A percentile compares a stretch with the other conserved stretches of the same genome.
Evolutionary conservation across 2,329 filamentous ascomycete species (phyloP).

Genomic region (Aspergillus sp.): DNA sequence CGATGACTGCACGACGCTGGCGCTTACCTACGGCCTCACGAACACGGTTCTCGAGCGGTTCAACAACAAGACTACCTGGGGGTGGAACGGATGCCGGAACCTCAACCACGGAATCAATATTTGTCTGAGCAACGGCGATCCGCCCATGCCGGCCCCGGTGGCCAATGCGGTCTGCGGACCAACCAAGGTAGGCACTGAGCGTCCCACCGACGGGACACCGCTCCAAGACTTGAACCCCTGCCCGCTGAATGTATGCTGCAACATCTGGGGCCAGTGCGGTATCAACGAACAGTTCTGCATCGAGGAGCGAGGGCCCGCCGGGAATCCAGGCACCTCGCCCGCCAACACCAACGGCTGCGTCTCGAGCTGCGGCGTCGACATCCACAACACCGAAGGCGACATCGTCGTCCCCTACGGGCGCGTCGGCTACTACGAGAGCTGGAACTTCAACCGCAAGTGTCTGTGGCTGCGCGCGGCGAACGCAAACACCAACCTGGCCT

Average conservation of each 20-base stretch:
- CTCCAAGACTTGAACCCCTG: slow-evolving; percentile 52
- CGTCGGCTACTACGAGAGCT: slow-evolving; percentile 37
- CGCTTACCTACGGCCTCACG: slow-evolving; percentile 37
- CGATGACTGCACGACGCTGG: slow-evolving; percentile 39
- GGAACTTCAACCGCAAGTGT: slow-evolving; percentile 34
- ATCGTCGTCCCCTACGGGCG: slow-evolving; percentile 28
- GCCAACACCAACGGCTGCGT: slow-evolving; percentile 44
- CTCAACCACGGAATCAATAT: slow-evolving; percentile 39
- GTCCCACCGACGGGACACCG: slow-evolving; percentile 31
- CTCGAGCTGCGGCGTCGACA: slow-evolving; percentile 47
- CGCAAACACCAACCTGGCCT: slow-evolving; percentile 12
- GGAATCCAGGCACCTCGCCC: slow-evolving; percentile 42
- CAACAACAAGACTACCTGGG: slow-evolving; percentile 52
- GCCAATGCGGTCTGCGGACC: slow-evolving; percentile 52
- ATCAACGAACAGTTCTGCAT: slow-evolving; percentile 51
- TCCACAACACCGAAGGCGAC: slow-evolving; percentile 34
- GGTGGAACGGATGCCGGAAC: slow-evolving; percentile 45
- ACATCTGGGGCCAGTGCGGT: slow-evolving; percentile 53
- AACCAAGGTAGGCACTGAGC: slow-evolving; percentile 42
- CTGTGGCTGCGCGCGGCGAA: slow-evolving; percentile 22
- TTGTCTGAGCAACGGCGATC: slow-evolving; percentile 45
- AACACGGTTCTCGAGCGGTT: slow-evolving; percentile 41
- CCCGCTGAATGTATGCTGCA: slow-evolving; percentile 48
- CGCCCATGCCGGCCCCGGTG: slow-evolving; percentile 46
- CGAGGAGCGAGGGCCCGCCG: slow-evolving; percentile 26